These are phyloP conservation scores for Chaetomiaceae sp. DNA, from an alignment of 2,329 filamentous ascomycete genomes.

Conservation along the genomic window DNA sequence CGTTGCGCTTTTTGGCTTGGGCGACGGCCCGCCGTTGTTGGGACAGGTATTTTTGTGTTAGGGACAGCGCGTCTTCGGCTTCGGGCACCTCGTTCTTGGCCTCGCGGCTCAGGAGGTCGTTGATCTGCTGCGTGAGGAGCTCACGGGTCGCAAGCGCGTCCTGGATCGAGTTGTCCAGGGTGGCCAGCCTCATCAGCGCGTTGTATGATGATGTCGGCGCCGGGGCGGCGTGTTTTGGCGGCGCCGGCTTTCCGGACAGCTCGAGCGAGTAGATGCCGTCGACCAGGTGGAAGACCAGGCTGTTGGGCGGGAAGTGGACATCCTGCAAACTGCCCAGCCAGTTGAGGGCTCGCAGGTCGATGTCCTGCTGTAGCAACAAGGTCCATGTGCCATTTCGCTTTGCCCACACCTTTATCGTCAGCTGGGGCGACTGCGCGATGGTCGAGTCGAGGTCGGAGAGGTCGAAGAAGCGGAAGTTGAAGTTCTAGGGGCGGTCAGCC, in stretches of 20 bases:
- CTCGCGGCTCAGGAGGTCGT: constrained; percentile 45
- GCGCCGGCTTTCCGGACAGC: constrained; percentile 48
- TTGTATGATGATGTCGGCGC: constrained; percentile 76
- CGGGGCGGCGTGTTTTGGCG: constrained; percentile 49
- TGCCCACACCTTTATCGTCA: constrained; percentile 74
- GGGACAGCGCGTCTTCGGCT: constrained; percentile 45
- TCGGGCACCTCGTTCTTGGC: constrained; percentile 42
- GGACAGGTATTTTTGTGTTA: constrained; percentile 52
- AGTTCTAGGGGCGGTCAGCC: constrained; percentile 54
- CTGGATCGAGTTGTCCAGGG: constrained; percentile 84
- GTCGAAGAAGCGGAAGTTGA: constrained; percentile 83
- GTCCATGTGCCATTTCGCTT: constrained; percentile 50
- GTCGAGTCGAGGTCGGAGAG: constrained; percentile 58
- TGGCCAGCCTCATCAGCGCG: constrained; percentile 80
- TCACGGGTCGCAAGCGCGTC: constrained; percentile 78
- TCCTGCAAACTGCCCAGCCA: constrained; percentile 70
- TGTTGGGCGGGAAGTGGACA: constrained; percentile 74
- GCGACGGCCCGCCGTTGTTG: constrained; percentile 64
- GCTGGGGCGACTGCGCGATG: constrained; percentile 60
- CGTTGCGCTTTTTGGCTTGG: constrained; percentile 56
- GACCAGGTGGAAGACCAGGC: constrained; percentile 75
- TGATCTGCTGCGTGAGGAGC: constrained; percentile 73
- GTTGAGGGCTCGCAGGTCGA: constrained; percentile 69
- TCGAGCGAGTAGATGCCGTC: constrained; percentile 85
- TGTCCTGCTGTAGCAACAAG: constrained; percentile 65